phyloP scores from a whole-genome alignment of 768 basidiomycete species.

The Serpula lacrymans region DNA sequence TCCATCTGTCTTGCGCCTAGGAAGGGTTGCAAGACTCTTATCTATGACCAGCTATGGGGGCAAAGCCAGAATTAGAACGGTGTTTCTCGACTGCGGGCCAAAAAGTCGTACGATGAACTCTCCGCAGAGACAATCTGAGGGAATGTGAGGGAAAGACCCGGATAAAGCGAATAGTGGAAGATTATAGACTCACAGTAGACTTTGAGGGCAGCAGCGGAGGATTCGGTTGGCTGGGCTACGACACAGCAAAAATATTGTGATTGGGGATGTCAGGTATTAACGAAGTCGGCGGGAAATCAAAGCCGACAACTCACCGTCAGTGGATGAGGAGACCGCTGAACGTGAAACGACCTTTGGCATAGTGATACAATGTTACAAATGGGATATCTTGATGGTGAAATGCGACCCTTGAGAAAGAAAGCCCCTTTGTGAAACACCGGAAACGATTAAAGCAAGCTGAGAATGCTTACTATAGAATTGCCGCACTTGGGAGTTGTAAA shows the following conservation, averaged over 20 bases:
- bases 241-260: slow-evolving; percentile 8
- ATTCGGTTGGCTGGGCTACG: slow-evolving; percentile 74
- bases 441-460: too few relatives aligned
- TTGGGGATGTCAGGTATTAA: slow-evolving; percentile 4
- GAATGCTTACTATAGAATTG: too few relatives aligned
- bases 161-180: slow-evolving; percentile 10
- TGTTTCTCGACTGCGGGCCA: slow-evolving; percentile 1
- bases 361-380: slow-evolving; percentile 4
- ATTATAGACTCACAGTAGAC: slow-evolving; percentile 66
- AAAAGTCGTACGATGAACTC: slow-evolving; percentile 71
- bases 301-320: slow-evolving; percentile 56
- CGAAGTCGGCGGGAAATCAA: not conserved
- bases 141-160: slow-evolving; percentile 11
- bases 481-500: slow-evolving; percentile 3
- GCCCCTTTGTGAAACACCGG: too few relatives aligned
- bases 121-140: slow-evolving; percentile 79
- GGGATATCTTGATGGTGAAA: too few relatives aligned
- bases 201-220: slow-evolving; percentile 71
- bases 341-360: slow-evolving; percentile 95
- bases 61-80: slow-evolving; percentile 4
- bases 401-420: too few relatives aligned
- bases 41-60: slow-evolving; percentile 72
- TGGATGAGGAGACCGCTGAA: slow-evolving; percentile 84
- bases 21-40: slow-evolving; percentile 64
- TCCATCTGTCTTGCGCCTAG: slow-evolving; percentile 72